Percentiles rank a stretch among this genome's conserved stretches.
phyloP scores from a whole-genome alignment of 2,329 filamentous ascomycete species.

The Penicillium decumbens region DNA sequence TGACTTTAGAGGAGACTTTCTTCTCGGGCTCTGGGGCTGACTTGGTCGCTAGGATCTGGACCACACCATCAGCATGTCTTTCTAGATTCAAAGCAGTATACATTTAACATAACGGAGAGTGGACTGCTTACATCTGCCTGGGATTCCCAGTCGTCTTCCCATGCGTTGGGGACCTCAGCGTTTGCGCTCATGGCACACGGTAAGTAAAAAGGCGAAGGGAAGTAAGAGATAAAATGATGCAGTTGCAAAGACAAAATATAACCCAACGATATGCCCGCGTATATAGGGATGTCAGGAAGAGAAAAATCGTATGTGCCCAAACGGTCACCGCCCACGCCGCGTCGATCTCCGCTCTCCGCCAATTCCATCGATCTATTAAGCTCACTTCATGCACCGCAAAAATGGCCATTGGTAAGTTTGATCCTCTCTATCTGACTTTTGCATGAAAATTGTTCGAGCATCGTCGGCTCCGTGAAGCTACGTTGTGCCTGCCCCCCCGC shows the following conservation, averaged over 20 bases:
- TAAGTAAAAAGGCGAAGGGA: not conserved
- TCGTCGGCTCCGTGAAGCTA: not conserved
- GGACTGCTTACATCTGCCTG: conserved; percentile 60
- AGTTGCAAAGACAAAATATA: conserved; percentile 1
- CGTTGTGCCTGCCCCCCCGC: not conserved
- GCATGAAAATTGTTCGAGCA: not conserved
- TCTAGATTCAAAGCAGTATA: not conserved
- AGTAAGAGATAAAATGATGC: not conserved
- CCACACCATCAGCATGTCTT: conserved; percentile 6
- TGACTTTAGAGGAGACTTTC: conserved; percentile 52
- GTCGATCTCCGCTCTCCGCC: conserved; percentile 16
- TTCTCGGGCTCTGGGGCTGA: conserved; percentile 41
- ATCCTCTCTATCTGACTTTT: not conserved
- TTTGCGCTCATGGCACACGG: conserved; percentile 37
- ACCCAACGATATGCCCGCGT: conserved; percentile 9
- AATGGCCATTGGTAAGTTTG: conserved; percentile 24
- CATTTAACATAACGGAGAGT: not conserved
- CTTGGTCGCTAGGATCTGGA: conserved; percentile 39
- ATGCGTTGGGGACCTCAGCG: conserved; percentile 67
- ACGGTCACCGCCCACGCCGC: conserved; percentile 20
- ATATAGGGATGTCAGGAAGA: conserved; percentile 13
- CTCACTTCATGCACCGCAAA: not conserved
- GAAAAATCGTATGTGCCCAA: conserved; percentile 20
- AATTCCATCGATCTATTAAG: not conserved
- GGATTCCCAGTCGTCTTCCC: conserved; percentile 87